These are phyloP conservation scores for Leucocoprinus birnbaumii DNA, from an alignment of 768 basidiomycete species.

Conservation along the genomic window DNA sequence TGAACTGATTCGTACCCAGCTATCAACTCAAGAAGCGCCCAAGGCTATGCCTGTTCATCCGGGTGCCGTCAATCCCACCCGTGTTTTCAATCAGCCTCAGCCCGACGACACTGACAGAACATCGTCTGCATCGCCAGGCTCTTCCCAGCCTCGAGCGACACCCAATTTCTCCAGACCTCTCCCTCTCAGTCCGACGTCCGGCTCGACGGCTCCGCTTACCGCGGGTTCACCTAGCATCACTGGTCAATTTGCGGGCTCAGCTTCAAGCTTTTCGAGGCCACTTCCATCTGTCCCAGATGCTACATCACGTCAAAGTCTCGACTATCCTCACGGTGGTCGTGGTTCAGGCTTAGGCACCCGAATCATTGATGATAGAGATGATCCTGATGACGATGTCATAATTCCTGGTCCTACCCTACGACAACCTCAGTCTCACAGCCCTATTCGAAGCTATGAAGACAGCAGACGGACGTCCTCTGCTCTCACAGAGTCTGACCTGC, in stretches of 20 bases:
- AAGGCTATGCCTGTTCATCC: too few species aligned
- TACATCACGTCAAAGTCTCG: background rate
- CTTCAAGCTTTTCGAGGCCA: background rate
- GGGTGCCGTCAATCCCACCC: too few species aligned
- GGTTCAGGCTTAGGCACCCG: conserved; percentile 2
- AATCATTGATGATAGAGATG: conserved; percentile 8
- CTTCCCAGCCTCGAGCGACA: background rate
- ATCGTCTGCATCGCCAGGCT: background rate
- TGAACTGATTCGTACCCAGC: too few species aligned
- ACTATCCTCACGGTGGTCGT: background rate
- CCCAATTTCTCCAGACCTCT: conserved; percentile 5
- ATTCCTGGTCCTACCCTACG: background rate
- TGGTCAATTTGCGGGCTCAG: background rate
- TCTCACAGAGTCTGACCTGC: conserved; percentile 3
- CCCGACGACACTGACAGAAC: background rate
- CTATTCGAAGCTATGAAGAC: background rate
- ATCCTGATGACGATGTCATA: background rate
- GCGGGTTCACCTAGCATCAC: too few species aligned
- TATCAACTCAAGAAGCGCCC: too few species aligned
- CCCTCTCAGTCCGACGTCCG: background rate
- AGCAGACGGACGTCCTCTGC: background rate
- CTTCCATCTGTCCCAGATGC: conserved; percentile 4
- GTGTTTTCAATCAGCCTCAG: background rate
- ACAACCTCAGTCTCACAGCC: background rate
- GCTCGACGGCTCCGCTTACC: background rate